Base-by-base conservation (phyloP, 768 basidiomycete species). In the Omphalotus guepiniiformis region DNA sequence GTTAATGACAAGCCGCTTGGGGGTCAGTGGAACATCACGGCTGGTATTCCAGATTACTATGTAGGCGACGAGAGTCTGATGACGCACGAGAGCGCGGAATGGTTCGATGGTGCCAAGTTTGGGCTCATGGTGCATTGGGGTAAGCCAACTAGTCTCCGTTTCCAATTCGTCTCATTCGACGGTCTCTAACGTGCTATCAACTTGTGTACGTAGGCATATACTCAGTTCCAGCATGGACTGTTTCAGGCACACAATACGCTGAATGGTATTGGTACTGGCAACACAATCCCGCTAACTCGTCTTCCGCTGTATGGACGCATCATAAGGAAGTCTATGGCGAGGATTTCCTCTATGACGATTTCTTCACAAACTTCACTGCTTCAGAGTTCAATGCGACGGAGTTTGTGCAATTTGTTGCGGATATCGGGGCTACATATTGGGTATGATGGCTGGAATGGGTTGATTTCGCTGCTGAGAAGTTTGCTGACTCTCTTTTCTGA, bases 311-410 rank as follows among this genome's bases (percentile, higher is more conserved):
- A 15, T 49, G 48, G 48, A 42, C 28, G 1, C 41, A 43, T 23
- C 48, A 74, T 18, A 50, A 50, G 38, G 49, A 50, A 25, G 11
- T 47, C 12, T 50, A 50, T 28, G 49, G 49, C 25, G 44, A 44
- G 66, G 55, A 68, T 13, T 55, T 73, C 4, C 52, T 65, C 8
- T 71, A 78, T 43, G 76, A 78, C 38, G 72, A 78, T 48, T 78
- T 78, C 49, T 72, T 78, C 39, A 60, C 61, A 2, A 60, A 63
- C 19, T 78, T 71, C 62, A 65, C 71, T n/a, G 64, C 74, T 1
- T 66, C 59, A 27, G 62, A 57, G 23, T 76, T 73, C 66, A 48
- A 50, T 27, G 35, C 49, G 16, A 47, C 13, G 13, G 49, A 50
- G 23, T 50, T 45, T 23, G 49, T 45, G n/a, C 15, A 49, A 16